A percentile compares a stretch with the other conserved stretches of the same genome.
Conservation (phyloP, 1,284 basidiomycete species). For the Moesziomyces sp. region DNA sequence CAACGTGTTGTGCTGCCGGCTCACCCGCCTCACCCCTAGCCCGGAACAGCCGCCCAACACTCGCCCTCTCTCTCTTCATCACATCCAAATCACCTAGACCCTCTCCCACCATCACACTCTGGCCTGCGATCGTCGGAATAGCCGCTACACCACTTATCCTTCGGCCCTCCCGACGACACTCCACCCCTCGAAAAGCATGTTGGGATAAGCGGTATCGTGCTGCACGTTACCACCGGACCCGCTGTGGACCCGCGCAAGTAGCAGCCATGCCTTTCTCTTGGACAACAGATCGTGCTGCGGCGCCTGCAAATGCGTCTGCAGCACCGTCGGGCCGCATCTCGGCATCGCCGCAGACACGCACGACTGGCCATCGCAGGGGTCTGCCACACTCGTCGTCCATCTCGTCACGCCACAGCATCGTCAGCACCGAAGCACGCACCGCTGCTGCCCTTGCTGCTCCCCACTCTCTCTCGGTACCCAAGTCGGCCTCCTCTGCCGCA, state of each 20-base stretch:
- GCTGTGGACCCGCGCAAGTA: too few species aligned
- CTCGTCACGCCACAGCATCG: slow-evolving; percentile 26
- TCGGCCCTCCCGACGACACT: neutral
- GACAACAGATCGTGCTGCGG: slow-evolving; percentile 18
- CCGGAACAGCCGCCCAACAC: neutral
- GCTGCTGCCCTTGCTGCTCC: slow-evolving; percentile 11
- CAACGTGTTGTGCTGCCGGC: neutral
- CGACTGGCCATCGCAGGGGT: slow-evolving; percentile 14
- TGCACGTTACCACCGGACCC: too few species aligned
- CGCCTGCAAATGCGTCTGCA: slow-evolving; percentile 14
- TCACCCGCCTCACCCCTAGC: too few species aligned
- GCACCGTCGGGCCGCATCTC: slow-evolving; percentile 35
- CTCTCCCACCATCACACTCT: too few species aligned
- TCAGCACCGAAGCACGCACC: slow-evolving; percentile 17
- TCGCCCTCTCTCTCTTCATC: neutral
- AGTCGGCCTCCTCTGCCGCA: slow-evolving; percentile 27
- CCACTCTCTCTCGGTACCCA: slow-evolving; percentile 19
- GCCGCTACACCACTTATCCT: neutral
- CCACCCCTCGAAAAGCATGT: neutral
- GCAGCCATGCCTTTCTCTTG: slow-evolving; percentile 25
- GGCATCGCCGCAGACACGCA: slow-evolving; percentile 18
- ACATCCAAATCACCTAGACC: neutral
- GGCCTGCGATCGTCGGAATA: neutral
- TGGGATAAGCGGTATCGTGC: too few species aligned
- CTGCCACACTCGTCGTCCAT: slow-evolving; percentile 26